These are phyloP conservation scores for Cladosporium sp. DNA, from an alignment of 2,329 filamentous ascomycete genomes.

Conservation along the genomic window DNA sequence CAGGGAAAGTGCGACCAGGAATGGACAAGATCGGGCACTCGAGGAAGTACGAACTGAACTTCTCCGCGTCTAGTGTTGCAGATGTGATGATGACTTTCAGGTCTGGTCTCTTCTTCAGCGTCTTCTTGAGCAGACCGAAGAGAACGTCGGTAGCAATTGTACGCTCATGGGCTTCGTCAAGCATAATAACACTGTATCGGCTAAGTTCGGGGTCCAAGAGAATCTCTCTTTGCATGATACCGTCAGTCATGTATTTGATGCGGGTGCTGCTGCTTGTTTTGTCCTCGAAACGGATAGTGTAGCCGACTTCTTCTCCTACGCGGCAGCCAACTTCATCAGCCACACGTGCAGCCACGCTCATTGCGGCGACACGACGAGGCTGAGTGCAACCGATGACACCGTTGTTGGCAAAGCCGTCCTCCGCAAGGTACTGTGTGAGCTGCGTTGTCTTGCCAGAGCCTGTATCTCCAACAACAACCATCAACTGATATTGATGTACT, in stretches of 20 bases:
- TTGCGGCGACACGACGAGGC: conserved; percentile 92
- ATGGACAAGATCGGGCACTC: conserved; percentile 96
- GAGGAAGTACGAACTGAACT: conserved; percentile 96
- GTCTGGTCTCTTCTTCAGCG: conserved; percentile 79
- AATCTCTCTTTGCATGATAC: conserved; percentile 95
- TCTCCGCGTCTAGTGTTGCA: conserved; percentile 93
- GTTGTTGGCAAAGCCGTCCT: conserved; percentile 83
- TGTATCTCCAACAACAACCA: conserved; percentile 97
- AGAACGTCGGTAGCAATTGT: conserved; percentile 95
- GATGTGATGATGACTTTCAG: conserved; percentile 96
- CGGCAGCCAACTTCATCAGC: conserved; percentile 92
- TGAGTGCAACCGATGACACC: conserved; percentile 96
- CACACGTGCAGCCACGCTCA: conserved; percentile 97
- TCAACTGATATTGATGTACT: conserved; percentile 80
- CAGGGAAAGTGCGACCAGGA: conserved; percentile 89
- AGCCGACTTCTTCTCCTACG: conserved; percentile 90
- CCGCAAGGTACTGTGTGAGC: conserved; percentile 90
- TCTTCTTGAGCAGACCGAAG: conserved; percentile 93
- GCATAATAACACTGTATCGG: conserved; percentile 94
- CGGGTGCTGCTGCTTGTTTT: conserved; percentile 82
- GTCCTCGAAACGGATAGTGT: conserved; percentile 97
- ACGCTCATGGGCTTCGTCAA: conserved; percentile 96
- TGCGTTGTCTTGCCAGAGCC: conserved; percentile 98
- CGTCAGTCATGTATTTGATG: conserved; percentile 99
- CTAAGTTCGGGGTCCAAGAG: conserved; percentile 86